Evolutionary conservation across 1,284 basidiomycete genomes (phyloP).

Genomic region (Gomphus sp.): DNA sequence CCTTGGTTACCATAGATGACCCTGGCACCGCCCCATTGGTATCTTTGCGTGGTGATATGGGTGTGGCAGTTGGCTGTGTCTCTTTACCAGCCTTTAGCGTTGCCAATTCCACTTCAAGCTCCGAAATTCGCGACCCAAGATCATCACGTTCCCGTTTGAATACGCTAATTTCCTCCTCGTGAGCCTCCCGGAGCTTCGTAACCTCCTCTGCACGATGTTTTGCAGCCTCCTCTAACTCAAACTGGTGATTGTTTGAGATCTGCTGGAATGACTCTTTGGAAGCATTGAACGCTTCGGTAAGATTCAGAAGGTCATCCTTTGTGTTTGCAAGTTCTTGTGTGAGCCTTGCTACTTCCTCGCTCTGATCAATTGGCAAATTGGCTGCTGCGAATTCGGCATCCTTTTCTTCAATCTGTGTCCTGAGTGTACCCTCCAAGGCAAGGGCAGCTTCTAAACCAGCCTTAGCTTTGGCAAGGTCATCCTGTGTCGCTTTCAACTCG

Average conservation of each 20-base stretch:
- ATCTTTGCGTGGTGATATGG: slow-evolving; percentile 30
- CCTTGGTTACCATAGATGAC: slow-evolving; percentile 50
- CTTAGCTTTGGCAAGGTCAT: slow-evolving; percentile 72
- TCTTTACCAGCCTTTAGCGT: slow-evolving; percentile 50
- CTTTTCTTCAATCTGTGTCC: slow-evolving; percentile 49
- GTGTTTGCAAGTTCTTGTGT: slow-evolving; percentile 47
- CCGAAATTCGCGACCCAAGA: slow-evolving; percentile 49
- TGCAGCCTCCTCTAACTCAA: slow-evolving; percentile 65
- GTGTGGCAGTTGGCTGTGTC: slow-evolving; percentile 26
- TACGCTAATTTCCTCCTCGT: slow-evolving; percentile 48
- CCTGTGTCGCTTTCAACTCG: slow-evolving; percentile 73
- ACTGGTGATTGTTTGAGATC: slow-evolving; percentile 56
- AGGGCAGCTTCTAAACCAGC: slow-evolving; percentile 38
- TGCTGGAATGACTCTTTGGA: slow-evolving; percentile 63
- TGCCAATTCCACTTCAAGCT: slow-evolving; percentile 67
- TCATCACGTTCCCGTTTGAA: slow-evolving; percentile 45
- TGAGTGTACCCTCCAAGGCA: slow-evolving; percentile 45
- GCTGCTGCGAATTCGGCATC: slow-evolving; percentile 33
- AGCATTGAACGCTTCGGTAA: slow-evolving; percentile 49
- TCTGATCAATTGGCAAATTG: slow-evolving; percentile 32
- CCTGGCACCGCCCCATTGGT: slow-evolving; percentile 38
- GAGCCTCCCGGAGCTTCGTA: slow-evolving; percentile 44
- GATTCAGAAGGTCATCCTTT: slow-evolving; percentile 54
- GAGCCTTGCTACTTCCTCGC: slow-evolving; percentile 45
- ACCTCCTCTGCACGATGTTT: slow-evolving; percentile 59